Percentiles rank a stretch among this genome's conserved stretches.
These are phyloP conservation scores for Aspergillus steynii DNA, from an alignment of 495 filamentous ascomycete genomes.

Conservation along the genomic window DNA sequence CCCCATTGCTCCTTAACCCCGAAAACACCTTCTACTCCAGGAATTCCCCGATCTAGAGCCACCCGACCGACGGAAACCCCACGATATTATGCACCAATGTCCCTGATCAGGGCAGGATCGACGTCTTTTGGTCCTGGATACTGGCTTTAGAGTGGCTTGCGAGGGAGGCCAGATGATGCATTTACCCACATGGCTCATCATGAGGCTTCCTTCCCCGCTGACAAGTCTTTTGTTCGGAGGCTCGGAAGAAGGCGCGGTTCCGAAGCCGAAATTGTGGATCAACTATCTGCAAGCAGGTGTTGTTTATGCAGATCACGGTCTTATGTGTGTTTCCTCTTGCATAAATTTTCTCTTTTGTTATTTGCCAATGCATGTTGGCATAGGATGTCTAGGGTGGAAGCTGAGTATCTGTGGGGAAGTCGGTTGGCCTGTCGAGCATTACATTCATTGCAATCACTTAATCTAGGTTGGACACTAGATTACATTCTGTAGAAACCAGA, in stretches of 20 bases:
- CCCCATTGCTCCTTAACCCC: too few relatives aligned
- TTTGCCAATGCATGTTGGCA: too few relatives aligned
- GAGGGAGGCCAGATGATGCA: too few relatives aligned
- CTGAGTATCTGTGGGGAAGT: too few relatives aligned
- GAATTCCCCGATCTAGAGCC: not conserved
- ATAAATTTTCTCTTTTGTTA: too few relatives aligned
- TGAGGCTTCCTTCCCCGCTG: not conserved
- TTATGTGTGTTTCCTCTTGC: too few relatives aligned
- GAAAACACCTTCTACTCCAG: not conserved
- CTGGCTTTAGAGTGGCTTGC: not conserved
- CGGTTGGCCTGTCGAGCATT: too few relatives aligned
- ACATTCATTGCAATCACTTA: too few relatives aligned
- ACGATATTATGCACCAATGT: not conserved
- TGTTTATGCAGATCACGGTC: not conserved
- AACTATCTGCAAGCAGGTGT: not conserved
- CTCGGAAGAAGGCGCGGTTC: not conserved
- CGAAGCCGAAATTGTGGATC: not conserved
- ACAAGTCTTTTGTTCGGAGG: not conserved
- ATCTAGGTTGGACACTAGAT: too few relatives aligned
- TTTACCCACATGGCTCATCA: not conserved
- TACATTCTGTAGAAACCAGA: too few relatives aligned
- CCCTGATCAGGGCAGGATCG: not conserved
- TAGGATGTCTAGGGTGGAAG: too few relatives aligned
- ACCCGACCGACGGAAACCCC: too few relatives aligned
- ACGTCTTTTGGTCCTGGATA: not conserved